These are phyloP conservation scores for Amylocystis lapponica DNA, from an alignment of 768 basidiomycete species.

Conservation along the genomic window DNA sequence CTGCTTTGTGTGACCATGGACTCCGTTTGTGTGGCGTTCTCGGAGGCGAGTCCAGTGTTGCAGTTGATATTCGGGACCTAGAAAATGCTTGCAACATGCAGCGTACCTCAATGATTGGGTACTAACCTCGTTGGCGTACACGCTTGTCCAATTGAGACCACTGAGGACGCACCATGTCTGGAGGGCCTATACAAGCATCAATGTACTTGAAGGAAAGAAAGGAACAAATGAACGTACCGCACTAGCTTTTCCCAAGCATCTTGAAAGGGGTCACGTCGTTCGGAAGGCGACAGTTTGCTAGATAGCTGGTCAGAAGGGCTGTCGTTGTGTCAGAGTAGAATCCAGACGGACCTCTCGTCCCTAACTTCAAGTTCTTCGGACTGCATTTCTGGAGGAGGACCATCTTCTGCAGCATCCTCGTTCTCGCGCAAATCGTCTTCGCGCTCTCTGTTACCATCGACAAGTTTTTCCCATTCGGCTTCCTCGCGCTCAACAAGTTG, in stretches of 20 bases:
- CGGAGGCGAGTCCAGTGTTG: no score
- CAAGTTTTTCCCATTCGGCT: slow-evolving; percentile 15
- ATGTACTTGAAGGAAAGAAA: no score
- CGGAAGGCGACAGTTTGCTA: slow-evolving; percentile 2
- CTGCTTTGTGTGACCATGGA: no score
- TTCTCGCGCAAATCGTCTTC: slow-evolving; percentile 25
- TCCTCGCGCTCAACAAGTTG: slow-evolving; percentile 30
- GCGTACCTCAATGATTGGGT: no score
- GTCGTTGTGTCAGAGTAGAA: no score
- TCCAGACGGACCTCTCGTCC: not conserved
- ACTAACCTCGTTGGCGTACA: no score
- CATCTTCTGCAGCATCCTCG: slow-evolving; percentile 29
- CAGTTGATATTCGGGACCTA: no score
- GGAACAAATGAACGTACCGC: slow-evolving; percentile 1
- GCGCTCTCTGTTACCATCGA: slow-evolving; percentile 22
- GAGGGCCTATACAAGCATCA: slow-evolving; percentile 1
- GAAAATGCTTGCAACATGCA: no score
- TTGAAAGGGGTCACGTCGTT: slow-evolving; percentile 11
- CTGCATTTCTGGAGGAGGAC: slow-evolving; percentile 19
- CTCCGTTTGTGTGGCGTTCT: no score
- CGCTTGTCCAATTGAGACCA: no score
- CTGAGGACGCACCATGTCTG: no score
- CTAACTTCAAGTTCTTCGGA: slow-evolving; percentile 2
- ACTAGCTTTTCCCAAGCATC: slow-evolving; percentile 12
- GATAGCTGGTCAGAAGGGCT: not conserved